These are phyloP conservation scores for Paecilomyces variotii DNA, from an alignment of 2,329 filamentous ascomycete genomes.

Conservation along the genomic window DNA sequence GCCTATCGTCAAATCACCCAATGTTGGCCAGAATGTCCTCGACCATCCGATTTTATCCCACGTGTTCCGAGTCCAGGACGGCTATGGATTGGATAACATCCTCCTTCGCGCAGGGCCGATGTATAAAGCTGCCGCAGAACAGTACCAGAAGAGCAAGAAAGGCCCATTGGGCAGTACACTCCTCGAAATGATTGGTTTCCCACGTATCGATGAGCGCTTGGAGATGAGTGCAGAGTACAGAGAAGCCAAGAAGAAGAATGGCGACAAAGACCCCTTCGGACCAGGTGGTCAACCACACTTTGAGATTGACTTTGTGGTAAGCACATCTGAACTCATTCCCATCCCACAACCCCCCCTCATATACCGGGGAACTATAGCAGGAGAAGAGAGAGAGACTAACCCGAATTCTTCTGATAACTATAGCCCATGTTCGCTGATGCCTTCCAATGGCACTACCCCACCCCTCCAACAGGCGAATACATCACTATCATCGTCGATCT, in stretches of 20 bases:
- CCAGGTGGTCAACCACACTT: slow-evolving; percentile 52
- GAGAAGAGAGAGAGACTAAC: too few relatives aligned
- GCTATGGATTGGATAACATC: slow-evolving; percentile 29
- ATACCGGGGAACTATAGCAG: too few relatives aligned
- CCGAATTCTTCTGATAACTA: too few relatives aligned
- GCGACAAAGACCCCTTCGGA: slow-evolving; percentile 43
- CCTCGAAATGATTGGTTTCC: slow-evolving; percentile 47
- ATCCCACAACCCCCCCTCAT: neutral
- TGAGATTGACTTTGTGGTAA: slow-evolving; percentile 50
- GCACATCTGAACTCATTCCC: neutral
- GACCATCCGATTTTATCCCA: slow-evolving; percentile 35
- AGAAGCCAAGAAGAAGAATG: slow-evolving; percentile 30
- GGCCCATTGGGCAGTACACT: slow-evolving; percentile 32
- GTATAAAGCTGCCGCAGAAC: slow-evolving; percentile 23
- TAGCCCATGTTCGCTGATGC: slow-evolving; percentile 45
- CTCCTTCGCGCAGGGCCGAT: slow-evolving; percentile 29
- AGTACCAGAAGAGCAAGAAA: slow-evolving; percentile 32
- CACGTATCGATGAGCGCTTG: slow-evolving; percentile 46
- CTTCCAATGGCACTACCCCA: slow-evolving; percentile 42
- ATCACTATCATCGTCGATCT: slow-evolving; percentile 49
- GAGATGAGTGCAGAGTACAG: slow-evolving; percentile 41
- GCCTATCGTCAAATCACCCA: slow-evolving; percentile 21
- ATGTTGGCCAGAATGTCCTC: slow-evolving; percentile 20
- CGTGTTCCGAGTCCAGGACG: slow-evolving; percentile 36
- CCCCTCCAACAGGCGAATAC: slow-evolving; percentile 38